phyloP scores from a whole-genome alignment of 257 asterid species.

The Ehretia macrophylla region DNA sequence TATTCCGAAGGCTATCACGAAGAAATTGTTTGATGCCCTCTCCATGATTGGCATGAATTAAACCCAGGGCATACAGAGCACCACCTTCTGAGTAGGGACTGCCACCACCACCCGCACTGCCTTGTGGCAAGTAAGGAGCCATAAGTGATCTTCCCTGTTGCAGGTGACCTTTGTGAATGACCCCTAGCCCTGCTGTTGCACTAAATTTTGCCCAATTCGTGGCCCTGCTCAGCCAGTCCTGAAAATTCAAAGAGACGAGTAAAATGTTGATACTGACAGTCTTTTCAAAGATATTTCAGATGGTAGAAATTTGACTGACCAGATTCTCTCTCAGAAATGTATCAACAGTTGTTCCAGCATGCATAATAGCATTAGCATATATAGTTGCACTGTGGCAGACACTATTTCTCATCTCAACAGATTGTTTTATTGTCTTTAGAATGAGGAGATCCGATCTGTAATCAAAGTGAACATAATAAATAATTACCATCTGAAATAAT shows the following conservation, averaged over 20 bases:
- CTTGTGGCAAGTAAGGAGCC: slow-evolving; percentile 98
- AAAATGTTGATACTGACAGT: not conserved
- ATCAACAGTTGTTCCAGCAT: slow-evolving; percentile 98
- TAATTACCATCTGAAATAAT: not conserved
- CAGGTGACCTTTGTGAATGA: slow-evolving; percentile 91
- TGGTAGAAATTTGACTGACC: slow-evolving; percentile 31
- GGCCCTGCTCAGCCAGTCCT: slow-evolving; percentile 99
- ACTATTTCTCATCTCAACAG: slow-evolving; percentile 93
- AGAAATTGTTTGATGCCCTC: slow-evolving; percentile 95
- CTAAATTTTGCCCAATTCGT: slow-evolving; percentile 99
- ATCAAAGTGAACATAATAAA: slow-evolving; percentile 10
- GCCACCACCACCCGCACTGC: slow-evolving; percentile 91
- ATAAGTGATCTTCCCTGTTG: slow-evolving; percentile 95
- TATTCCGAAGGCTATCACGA: slow-evolving; percentile 79
- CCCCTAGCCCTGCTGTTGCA: slow-evolving; percentile 98
- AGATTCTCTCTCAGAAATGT: slow-evolving; percentile 93
- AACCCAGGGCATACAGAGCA: slow-evolving; percentile 90
- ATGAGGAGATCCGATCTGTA: slow-evolving; percentile 94
- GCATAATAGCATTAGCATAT: slow-evolving; percentile 96
- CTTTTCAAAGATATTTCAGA: not conserved
- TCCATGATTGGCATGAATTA: slow-evolving; percentile 98
- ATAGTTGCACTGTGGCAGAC: slow-evolving; percentile 97
- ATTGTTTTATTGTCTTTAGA: slow-evolving; percentile 93
- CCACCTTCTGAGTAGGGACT: slow-evolving; percentile 99
- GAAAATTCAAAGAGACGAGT: slow-evolving; percentile 11